Percentiles rank a stretch among this genome's conserved stretches.
Conservation (phyloP, 495 filamentous ascomycete species). For the Aspergillus indologenus region DNA sequence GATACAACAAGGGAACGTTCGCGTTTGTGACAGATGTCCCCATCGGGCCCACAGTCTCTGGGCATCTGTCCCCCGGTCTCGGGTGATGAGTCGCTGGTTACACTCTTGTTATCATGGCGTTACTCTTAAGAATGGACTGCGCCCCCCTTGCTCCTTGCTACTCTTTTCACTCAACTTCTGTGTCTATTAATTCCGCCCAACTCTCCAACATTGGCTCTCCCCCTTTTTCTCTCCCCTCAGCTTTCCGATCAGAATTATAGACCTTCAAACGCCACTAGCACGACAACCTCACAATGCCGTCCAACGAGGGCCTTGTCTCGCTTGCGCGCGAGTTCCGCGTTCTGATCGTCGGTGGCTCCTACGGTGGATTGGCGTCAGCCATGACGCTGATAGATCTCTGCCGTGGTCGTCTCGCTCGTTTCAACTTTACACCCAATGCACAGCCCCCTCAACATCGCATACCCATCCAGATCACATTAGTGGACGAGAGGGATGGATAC, state of each 20-base stretch:
- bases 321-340: conserved; percentile 28
- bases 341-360: conserved; percentile 62
- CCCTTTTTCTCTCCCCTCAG: not conserved
- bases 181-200: not conserved
- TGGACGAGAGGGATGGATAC: conserved; percentile 69
- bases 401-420: conserved; percentile 39
- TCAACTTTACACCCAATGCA: conserved; percentile 27
- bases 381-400: conserved; percentile 60
- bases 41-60: not conserved
- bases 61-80: not conserved
- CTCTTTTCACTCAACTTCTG: not conserved
- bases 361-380: conserved; percentile 58
- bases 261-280: not conserved
- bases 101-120: not conserved
- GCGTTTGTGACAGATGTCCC: not conserved
- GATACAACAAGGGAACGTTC: not conserved
- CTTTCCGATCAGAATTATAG: no score
- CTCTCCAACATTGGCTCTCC: not conserved
- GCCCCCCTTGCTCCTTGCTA: not conserved
- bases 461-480: conserved; percentile 60
- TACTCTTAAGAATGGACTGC: not conserved
- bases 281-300: not conserved
- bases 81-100: not conserved
- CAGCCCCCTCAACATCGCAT: conserved; percentile 34
- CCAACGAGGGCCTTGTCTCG: not conserved